Conservation (phyloP, 1,284 basidiomycete species). For the Takashimella tepidaria region DNA sequence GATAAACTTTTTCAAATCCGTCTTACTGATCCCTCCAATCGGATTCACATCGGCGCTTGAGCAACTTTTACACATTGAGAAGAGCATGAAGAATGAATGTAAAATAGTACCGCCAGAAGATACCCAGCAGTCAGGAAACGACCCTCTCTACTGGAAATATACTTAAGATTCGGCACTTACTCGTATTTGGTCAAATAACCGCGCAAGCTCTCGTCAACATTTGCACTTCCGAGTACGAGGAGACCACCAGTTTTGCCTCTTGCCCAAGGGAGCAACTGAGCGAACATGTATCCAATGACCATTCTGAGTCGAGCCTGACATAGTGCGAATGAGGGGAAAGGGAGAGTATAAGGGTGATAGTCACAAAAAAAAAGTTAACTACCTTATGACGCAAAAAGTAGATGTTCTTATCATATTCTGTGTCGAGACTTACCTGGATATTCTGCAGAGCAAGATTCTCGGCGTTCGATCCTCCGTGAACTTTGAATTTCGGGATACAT, state of each 20-base stretch:
- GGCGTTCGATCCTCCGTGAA: slow-evolving; percentile 77
- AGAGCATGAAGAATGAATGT: too few relatives aligned
- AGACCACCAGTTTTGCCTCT: slow-evolving; percentile 78
- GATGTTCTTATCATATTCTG: too few relatives aligned
- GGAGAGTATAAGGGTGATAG: too few relatives aligned
- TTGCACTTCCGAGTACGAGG: slow-evolving; percentile 91
- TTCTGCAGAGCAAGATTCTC: slow-evolving; percentile 98
- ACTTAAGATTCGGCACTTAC: too few relatives aligned
- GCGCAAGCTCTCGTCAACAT: slow-evolving; percentile 95
- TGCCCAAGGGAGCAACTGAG: slow-evolving; percentile 91
- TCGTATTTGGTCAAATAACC: slow-evolving; percentile 99
- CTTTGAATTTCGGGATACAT: slow-evolving; percentile 73
- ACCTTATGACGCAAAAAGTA: too few relatives aligned
- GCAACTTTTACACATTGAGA: too few relatives aligned
- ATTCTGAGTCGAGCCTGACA: slow-evolving; percentile 87
- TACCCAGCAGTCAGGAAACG: too few relatives aligned
- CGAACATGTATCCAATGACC: slow-evolving; percentile 96
- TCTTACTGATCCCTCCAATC: slow-evolving; percentile 96
- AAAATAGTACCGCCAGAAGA: too few relatives aligned
- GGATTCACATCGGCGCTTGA: slow-evolving; percentile 85
- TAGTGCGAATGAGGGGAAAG: too few relatives aligned
- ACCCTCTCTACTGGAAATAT: too few relatives aligned
- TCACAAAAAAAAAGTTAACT: too few relatives aligned
- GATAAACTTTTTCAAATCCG: slow-evolving; percentile 94
- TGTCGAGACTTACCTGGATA: slow-evolving; percentile 77